Evolutionary conservation across 179 eudicot species (phyloP).

Genomic region (Pouteria campechiana): DNA sequence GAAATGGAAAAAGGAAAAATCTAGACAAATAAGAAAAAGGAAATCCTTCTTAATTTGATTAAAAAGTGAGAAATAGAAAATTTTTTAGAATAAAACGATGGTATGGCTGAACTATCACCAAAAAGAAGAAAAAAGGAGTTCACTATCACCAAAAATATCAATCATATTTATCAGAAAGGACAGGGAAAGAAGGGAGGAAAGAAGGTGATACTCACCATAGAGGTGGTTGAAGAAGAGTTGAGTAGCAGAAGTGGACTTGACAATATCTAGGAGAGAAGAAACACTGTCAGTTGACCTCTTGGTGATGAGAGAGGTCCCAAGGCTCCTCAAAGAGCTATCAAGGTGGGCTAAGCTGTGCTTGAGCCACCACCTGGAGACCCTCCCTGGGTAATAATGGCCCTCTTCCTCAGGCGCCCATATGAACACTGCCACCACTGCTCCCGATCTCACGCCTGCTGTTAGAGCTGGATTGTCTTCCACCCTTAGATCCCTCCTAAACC

Average conservation of each 20-base stretch:
- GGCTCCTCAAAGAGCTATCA: constrained; percentile 68
- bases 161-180: too few relatives aligned
- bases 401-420: constrained; percentile 99
- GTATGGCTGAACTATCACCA: too few relatives aligned
- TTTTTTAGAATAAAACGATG: too few relatives aligned
- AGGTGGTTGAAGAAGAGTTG: constrained; percentile 87
- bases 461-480: constrained; percentile 94
- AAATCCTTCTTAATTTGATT: too few relatives aligned
- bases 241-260: constrained; percentile 75
- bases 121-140: too few relatives aligned
- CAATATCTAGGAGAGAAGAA: constrained; percentile 61
- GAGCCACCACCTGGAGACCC: constrained; percentile 98
- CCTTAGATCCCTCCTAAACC: constrained; percentile 96
- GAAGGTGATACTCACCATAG: constrained; percentile 43
- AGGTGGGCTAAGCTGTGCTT: constrained; percentile 78
- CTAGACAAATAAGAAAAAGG: too few relatives aligned
- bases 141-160: too few relatives aligned
- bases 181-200: too few relatives aligned
- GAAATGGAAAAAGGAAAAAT: too few relatives aligned
- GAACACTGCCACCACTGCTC: constrained; percentile 59
- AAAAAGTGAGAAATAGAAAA: too few relatives aligned
- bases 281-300: constrained; percentile 84
- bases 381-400: constrained; percentile 80
- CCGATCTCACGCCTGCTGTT: constrained; percentile 76
- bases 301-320: constrained; percentile 80